Base-by-base conservation (phyloP, 495 filamentous ascomycete genomes). In the Bacidia rubella region DNA sequence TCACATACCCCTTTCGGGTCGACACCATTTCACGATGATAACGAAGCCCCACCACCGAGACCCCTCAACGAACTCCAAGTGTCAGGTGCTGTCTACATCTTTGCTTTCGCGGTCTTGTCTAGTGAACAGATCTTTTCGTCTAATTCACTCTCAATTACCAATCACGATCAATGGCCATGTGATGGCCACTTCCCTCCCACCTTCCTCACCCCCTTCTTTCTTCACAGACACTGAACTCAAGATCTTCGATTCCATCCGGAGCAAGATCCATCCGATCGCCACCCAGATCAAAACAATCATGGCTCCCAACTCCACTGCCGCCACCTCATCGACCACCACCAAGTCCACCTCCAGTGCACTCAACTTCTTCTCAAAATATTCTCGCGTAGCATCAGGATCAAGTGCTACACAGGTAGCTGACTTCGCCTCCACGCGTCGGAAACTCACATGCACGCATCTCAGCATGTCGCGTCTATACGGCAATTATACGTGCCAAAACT, bases 401-500 rank as follows among this genome's bases (percentile, higher is more conserved):
- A n/a, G n/a, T n/a, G n/a, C n/a, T n/a, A n/a, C n/a, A n/a, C n/a
- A n/a, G n/a, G n/a, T n/a, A n/a, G n/a, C n/a, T n/a, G n/a, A n/a
- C 11, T 39, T 58, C 29, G 40, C 7, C 29, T 15, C 39, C 17
- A 56, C 35, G 61, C 64, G 55, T 45, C 56, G 57, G 43, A 70
- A 52, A 52, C 64, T 35, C 29, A 5, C 55, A 54, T 86, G 82
- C 63, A 77, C 70, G 24, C 82, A 86, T 55, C 60, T 74, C 11
- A 73, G 66, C 19, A 79, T 85, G 78, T 70, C 74, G 2, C 70
- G 76, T 11, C 45, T 78, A 3, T 81, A 78, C 58, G 58, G 62
- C 19, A 26, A 58, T 0, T 59, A 68, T 38, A 51, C 46, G 12
- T 90, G 85, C 65, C 51, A 68, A 2, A 40, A 68, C 2, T 87